Evolutionary conservation across 192 early-diverging fungal species (phyloP), one percentile per base, ranked within the genome.

Genomic region (Pecoramyces ruminantium): DNA sequence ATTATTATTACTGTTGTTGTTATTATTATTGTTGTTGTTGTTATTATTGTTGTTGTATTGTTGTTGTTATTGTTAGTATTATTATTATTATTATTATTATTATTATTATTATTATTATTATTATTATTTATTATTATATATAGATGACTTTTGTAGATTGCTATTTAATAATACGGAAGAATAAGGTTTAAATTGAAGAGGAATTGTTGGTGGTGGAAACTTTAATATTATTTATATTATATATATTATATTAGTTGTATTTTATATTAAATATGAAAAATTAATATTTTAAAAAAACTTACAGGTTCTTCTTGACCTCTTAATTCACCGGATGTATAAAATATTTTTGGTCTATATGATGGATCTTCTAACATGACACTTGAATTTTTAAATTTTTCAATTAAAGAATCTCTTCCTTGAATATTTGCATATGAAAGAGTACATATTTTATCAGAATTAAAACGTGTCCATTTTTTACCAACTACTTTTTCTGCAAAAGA

Each of bases 341-440:
- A 95, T 42, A 95, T 85, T 80, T 94, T 93, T 40, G 95, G 95
- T 2, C 92, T 89, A 83, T 89, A 96, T 42, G 86, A 84, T 12
- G 88, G 89, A 3, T 92, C 88, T 80, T 95, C 93, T 16, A 92
- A 84, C 94, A 96, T 95, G 4, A 96, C 91, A 39, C 90, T 92
- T 8, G 93, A 94, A 80, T 94, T 95, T 77, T 90, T 84, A 83
- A 95, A 96, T 79, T 93, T 94, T 39, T 93, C 89, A 58, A 96
- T 88, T 28, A 96, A 85, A 4, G 88, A 87, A 6, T 86, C 79
- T 80, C 90, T 91, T 2, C 93, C 93, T 82, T 96, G 94, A 25
- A 95, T 87, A 77, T 91, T 90, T n/a, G 95, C 95, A 84, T 91
- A 95, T n/a, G 89, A 88, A 28, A 96, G 80, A 13, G 85, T 87